Percentiles rank a stretch among this genome's conserved stretches.
Evolutionary conservation across 164 flowering plant genomes (phyloP).

Genomic region (Annona squamosa): DNA sequence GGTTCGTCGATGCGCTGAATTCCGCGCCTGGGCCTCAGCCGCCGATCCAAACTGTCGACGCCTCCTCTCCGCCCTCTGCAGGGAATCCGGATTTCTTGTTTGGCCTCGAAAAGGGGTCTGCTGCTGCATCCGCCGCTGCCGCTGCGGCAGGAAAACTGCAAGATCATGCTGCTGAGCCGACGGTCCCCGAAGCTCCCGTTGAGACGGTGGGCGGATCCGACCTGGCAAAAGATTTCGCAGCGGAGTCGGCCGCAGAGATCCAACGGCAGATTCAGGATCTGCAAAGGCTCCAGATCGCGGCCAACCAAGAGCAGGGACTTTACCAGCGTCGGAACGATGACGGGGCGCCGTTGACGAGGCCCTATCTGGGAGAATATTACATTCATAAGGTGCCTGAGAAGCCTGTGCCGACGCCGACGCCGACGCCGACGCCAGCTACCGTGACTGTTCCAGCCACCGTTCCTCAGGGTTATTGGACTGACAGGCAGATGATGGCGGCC

Average conservation of each 20-base stretch:
- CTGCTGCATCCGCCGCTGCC: constrained; percentile 3
- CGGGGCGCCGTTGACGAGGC: constrained; percentile 14
- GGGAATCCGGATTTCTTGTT: constrained; percentile 55
- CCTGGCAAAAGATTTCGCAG: constrained; percentile 17
- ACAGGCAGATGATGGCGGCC: constrained; percentile 19
- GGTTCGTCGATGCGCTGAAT: constrained; percentile 79
- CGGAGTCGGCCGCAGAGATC: constrained; percentile 26
- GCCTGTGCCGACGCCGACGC: constrained; percentile 9
- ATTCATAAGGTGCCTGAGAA: background rate
- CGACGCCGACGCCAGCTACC: constrained; percentile 9
- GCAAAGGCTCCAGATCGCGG: constrained; percentile 40
- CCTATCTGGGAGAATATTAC: constrained; percentile 32
- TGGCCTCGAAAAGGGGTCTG: constrained; percentile 51
- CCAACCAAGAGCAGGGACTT: constrained; percentile 24
- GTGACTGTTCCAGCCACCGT: constrained; percentile 10
- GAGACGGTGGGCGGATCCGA: constrained; percentile 16
- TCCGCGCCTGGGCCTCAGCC: constrained; percentile 30
- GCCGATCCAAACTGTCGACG: constrained; percentile 21
- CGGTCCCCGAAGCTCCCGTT: constrained; percentile 16
- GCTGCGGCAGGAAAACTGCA: constrained; percentile 13
- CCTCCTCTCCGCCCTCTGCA: constrained; percentile 21
- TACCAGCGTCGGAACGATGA: constrained; percentile 28
- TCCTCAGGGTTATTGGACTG: constrained; percentile 31
- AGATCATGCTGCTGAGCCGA: constrained; percentile 12
- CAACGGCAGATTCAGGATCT: constrained; percentile 51